Evolutionary conservation across 2,329 filamentous ascomycete genomes (phyloP).

Genomic region (Capronia americana): DNA sequence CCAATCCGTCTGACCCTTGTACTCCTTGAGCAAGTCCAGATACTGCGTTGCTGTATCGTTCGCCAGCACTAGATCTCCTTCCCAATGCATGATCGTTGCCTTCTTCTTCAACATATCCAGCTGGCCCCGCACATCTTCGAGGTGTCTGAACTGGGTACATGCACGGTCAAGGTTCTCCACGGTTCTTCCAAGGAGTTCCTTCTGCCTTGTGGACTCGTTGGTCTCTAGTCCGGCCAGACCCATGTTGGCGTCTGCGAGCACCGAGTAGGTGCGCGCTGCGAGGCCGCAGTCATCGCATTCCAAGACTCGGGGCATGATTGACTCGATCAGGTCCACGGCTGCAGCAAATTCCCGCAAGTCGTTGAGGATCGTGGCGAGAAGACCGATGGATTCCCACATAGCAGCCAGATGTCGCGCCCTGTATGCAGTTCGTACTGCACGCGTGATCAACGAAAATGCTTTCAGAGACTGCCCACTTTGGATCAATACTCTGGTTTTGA

Average conservation of each 20-base stretch:
- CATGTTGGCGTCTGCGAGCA: conserved; percentile 78
- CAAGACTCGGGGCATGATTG: conserved; percentile 75
- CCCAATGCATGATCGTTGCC: conserved; percentile 74
- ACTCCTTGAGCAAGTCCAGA: conserved; percentile 61
- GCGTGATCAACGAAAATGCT: conserved; percentile 76
- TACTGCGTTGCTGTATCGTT: conserved; percentile 70
- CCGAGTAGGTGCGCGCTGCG: conserved; percentile 70
- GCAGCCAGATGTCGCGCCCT: conserved; percentile 70
- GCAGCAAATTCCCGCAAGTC: conserved; percentile 73
- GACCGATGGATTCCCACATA: conserved; percentile 74
- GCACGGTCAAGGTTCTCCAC: conserved; percentile 67
- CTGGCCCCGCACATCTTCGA: conserved; percentile 73
- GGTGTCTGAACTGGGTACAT: conserved; percentile 67
- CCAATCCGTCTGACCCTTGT: conserved; percentile 34
- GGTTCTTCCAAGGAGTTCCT: conserved; percentile 65
- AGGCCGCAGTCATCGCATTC: conserved; percentile 71
- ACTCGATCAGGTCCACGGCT: conserved; percentile 68
- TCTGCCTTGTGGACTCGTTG: conserved; percentile 50
- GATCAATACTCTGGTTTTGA: conserved; percentile 74
- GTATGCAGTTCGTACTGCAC: conserved; percentile 76
- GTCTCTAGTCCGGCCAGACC: conserved; percentile 69
- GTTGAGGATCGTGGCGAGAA: conserved; percentile 71
- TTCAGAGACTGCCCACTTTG: conserved; percentile 72
- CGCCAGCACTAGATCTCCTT: conserved; percentile 68
- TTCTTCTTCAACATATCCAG: conserved; percentile 84